A percentile compares a stretch with the other conserved stretches of the same genome.
Conservation (phyloP, 345 rosid species). For the rapeseed (Brassica napus) region DNA sequence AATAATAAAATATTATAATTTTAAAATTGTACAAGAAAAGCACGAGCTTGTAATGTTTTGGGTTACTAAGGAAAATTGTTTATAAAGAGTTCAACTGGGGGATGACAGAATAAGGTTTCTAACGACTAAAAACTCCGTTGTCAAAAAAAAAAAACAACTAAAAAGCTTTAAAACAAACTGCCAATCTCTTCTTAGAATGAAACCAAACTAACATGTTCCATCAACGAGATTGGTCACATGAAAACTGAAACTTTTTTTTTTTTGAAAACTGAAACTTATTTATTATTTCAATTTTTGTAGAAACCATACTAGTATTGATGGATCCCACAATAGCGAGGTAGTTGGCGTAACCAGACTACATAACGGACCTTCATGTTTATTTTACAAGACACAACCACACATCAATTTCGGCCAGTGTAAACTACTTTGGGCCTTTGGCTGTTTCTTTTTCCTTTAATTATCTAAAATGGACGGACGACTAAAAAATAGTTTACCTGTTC, state of each 20-base stretch:
- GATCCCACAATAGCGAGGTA: constrained; percentile 23
- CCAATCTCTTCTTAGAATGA: constrained; percentile 16
- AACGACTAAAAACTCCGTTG: not conserved
- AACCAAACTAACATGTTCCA: constrained; percentile 36
- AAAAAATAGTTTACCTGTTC: not conserved
- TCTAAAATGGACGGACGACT: not conserved
- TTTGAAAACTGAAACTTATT: constrained; percentile 14
- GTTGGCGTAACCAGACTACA: constrained; percentile 28
- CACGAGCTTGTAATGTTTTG: not conserved
- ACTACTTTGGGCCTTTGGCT: not conserved
- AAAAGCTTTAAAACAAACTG: constrained; percentile 10
- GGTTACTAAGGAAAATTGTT: not conserved
- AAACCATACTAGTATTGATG: not conserved
- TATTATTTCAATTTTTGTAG: not conserved
- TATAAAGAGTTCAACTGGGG: not conserved
- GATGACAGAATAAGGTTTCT: not conserved
- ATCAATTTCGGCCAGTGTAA: constrained; percentile 6
- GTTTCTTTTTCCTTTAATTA: not conserved
- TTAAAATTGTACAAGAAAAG: not conserved
- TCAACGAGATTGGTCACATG: constrained; percentile 34
- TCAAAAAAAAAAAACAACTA: not conserved
- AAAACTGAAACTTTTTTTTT: constrained; percentile 5
- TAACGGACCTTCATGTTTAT: constrained; percentile 34
- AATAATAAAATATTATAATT: too few species aligned
- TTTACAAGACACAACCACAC: constrained; percentile 21